Evolutionary conservation across 192 early-diverging fungal genomes (phyloP).

Genomic region (Jimgerdemannia lactiflua): DNA sequence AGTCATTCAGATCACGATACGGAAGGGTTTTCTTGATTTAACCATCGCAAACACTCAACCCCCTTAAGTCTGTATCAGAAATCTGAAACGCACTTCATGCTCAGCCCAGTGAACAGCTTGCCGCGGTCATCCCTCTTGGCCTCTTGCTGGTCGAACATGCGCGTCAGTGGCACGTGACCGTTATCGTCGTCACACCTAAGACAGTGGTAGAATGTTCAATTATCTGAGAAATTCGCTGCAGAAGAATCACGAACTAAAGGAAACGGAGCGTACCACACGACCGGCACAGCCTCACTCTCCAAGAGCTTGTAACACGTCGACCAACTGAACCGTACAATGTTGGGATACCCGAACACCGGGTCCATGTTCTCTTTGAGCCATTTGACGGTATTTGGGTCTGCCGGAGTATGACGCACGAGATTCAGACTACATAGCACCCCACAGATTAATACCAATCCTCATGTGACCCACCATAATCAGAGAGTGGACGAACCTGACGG

Average conservation of each 20-base stretch:
- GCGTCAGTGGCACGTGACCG: neutral
- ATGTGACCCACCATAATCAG: too few species aligned
- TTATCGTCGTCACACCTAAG: neutral
- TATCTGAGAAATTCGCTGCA: too few species aligned
- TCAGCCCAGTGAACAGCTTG: neutral
- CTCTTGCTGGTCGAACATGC: neutral
- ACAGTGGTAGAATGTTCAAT: too few species aligned
- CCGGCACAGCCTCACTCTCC: constrained; percentile 52
- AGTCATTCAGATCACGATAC: too few species aligned
- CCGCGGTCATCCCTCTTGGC: neutral
- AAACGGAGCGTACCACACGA: constrained; percentile 48
- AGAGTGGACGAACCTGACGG: constrained; percentile 54
- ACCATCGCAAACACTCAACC: too few species aligned
- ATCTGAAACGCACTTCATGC: neutral
- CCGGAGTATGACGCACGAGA: neutral
- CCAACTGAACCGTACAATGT: constrained; percentile 94
- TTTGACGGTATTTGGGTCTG: constrained; percentile 84
- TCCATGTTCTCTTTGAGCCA: constrained; percentile 84
- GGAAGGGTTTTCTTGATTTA: neutral
- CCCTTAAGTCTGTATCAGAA: neutral
- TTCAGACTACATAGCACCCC: neutral
- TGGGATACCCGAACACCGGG: constrained; percentile 90
- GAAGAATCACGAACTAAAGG: too few species aligned
- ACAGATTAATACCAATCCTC: too few species aligned
- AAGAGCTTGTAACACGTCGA: constrained; percentile 76